phyloP scores from a whole-genome alignment of 2,329 filamentous ascomycete genomes.

The Endoconidiophora polonica region DNA sequence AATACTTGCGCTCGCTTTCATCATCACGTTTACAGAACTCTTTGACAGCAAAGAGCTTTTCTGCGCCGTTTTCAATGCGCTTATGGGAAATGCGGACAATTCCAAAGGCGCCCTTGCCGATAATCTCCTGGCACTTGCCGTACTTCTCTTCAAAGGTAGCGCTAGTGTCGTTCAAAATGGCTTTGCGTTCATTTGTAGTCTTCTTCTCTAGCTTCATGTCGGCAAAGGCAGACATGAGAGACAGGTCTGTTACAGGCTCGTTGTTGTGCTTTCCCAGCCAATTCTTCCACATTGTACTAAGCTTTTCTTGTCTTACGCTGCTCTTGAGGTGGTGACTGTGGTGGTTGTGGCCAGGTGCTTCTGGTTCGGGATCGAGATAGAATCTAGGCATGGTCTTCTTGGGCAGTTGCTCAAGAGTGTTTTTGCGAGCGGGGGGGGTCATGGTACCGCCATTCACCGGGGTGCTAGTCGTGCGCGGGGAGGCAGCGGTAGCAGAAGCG shows the following conservation, averaged over 20 bases:
- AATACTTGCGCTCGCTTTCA: constrained; percentile 93
- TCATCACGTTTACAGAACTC: constrained; percentile 90
- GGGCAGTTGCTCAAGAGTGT: neutral
- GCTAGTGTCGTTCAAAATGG: constrained; percentile 44
- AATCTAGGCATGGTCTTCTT: constrained; percentile 11
- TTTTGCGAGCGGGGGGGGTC: constrained; percentile 4
- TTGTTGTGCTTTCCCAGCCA: constrained; percentile 76
- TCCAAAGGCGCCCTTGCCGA: constrained; percentile 89
- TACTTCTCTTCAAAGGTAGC: constrained; percentile 81
- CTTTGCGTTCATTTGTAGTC: constrained; percentile 11
- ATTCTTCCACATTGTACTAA: constrained; percentile 78
- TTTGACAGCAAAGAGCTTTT: constrained; percentile 94
- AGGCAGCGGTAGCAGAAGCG: neutral
- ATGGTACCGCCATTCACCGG: constrained; percentile 1
- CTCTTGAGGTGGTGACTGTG: constrained; percentile 85
- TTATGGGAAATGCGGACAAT: constrained; percentile 98
- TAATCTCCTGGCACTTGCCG: constrained; percentile 93
- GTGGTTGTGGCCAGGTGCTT: constrained; percentile 61
- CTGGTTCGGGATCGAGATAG: constrained; percentile 23
- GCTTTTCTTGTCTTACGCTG: constrained; percentile 82
- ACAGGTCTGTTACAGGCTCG: constrained; percentile 61
- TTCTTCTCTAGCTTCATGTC: constrained; percentile 47
- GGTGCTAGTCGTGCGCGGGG: constrained; percentile 8
- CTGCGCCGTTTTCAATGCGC: constrained; percentile 64
- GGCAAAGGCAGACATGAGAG: constrained; percentile 89